Evolutionary conservation across 208 protist species (phyloP), one percentile per base, ranked within the genome.

Genomic region (Crithidia bombi): DNA sequence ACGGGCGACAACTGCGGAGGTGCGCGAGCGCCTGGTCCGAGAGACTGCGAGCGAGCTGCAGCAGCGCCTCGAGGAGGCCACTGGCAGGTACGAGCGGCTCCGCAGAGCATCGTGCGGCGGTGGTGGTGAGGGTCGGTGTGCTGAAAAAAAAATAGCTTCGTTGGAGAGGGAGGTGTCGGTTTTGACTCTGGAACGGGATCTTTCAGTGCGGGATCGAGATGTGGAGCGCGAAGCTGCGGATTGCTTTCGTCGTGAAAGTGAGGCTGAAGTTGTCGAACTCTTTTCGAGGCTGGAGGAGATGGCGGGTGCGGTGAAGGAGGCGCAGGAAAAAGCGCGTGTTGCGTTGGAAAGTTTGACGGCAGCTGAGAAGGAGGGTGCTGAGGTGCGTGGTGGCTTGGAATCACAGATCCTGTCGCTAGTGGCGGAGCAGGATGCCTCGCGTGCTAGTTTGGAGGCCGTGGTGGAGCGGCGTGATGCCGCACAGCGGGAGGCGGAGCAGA

Each of bases 11-110:
- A 70, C 58, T 17, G 23, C 10, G 35, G 52, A 58, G 41, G 59
- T 64, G 54, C 55, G 63, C 12, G 62, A 36, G 44, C 62, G 62
- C 54, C 36, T 73, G 56, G n/a, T n/a, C n/a, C 0, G 32, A 17
- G 52, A 64, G 0, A 73, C 30, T 44, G 46, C 77, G 28, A 43
- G 41, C 54, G 72, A 78, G 52, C 66, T 71, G 14, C 65, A 78
- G 52, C 54, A 67, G 47, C 56, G 35, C 52, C 62, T 75, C 11
- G 51, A 55, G 21, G 44, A 30, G 3, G 58, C 61, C 38, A 54
- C 49, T 6, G 23, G 32, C 23, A 3, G 32, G 25, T 9, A 25
- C 9, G 25, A 54, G n/a, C 49, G 6, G 25, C 23, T 25, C 32
- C 21, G 35, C 56, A 38, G 46, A 54, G 44, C 39, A 72, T 14